Conservation (phyloP, 345 rosid genomes). For the Firmiana major region DNA sequence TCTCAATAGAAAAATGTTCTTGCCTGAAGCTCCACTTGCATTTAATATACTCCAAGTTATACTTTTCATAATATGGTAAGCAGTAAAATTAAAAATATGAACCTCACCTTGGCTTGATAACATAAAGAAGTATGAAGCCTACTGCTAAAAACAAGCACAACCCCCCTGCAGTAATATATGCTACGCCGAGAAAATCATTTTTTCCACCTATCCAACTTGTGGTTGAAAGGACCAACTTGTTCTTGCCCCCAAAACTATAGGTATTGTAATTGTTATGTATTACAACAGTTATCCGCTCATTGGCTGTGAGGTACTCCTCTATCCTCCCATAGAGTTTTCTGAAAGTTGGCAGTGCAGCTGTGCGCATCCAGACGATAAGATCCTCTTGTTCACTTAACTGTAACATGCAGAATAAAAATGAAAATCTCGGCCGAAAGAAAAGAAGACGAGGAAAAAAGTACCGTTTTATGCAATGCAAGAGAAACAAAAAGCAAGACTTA, state of each 20-base stretch:
- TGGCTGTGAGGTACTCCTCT: slow-evolving; percentile 38
- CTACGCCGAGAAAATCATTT: slow-evolving; percentile 50
- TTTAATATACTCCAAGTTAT: background rate
- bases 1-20: background rate
- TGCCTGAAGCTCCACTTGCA: background rate
- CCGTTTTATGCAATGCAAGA: background rate
- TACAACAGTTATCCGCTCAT: slow-evolving; percentile 30
- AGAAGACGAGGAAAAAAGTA: background rate
- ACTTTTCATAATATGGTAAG: background rate
- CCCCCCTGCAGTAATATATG: slow-evolving; percentile 44
- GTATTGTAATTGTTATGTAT: slow-evolving; percentile 54
- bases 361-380: no score
- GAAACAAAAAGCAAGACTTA: slow-evolving; percentile 16
- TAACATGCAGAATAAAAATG: slow-evolving; percentile 13
- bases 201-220: slow-evolving; percentile 59
- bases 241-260: slow-evolving; percentile 48
- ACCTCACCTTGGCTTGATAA: slow-evolving; percentile 51
- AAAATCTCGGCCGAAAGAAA: background rate
- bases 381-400: slow-evolving; percentile 63
- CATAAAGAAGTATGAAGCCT: slow-evolving; percentile 38
- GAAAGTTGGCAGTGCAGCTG: slow-evolving; percentile 55
- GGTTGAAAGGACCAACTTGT: slow-evolving; percentile 54
- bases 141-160: slow-evolving; percentile 43
- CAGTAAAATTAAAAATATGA: background rate
- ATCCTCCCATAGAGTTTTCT: slow-evolving; percentile 56